phyloP scores from a whole-genome alignment of 306 rosid genomes.

The Vachellia pachyceras region DNA sequence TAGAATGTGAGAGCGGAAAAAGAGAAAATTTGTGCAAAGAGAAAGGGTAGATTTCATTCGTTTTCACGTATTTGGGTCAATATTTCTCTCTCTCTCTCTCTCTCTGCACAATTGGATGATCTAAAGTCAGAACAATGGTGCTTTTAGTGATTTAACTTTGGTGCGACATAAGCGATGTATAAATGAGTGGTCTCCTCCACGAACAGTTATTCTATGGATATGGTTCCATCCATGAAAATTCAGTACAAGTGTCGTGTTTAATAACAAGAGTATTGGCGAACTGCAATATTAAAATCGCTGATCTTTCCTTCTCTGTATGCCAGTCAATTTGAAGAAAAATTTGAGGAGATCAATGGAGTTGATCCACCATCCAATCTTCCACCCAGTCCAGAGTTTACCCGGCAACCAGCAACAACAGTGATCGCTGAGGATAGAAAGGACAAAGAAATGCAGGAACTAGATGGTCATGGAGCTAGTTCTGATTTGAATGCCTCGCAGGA shows the following conservation, averaged over 20 bases:
- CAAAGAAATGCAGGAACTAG: slow-evolving; percentile 55
- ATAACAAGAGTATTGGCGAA: not conserved
- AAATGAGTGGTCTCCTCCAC: not conserved
- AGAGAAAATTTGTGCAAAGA: not conserved
- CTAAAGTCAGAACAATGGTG: not conserved
- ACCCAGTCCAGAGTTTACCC: slow-evolving; percentile 61
- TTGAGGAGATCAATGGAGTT: slow-evolving; percentile 83
- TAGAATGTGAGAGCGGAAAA: not conserved
- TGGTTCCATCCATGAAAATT: not conserved
- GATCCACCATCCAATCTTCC: slow-evolving; percentile 64
- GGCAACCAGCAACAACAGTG: slow-evolving; percentile 45
- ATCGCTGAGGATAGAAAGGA: slow-evolving; percentile 55
- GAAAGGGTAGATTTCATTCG: not conserved
- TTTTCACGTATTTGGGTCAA: not conserved
- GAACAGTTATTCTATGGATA: not conserved
- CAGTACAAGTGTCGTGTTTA: not conserved
- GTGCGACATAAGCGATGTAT: not conserved
- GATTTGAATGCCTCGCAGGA: slow-evolving; percentile 72
- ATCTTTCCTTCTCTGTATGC: slow-evolving; percentile 33
- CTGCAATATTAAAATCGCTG: slow-evolving; percentile 21
- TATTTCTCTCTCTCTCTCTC: too few species aligned
- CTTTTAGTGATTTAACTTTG: not conserved
- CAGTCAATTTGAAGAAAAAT: slow-evolving; percentile 92
- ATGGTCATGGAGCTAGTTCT: slow-evolving; percentile 53
- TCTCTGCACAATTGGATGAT: not conserved